Percentiles rank a stretch among this genome's conserved stretches.
Evolutionary conservation across 1,284 basidiomycete genomes (phyloP).

Genomic region (Cutaneotrichosporon cyanovorans): DNA sequence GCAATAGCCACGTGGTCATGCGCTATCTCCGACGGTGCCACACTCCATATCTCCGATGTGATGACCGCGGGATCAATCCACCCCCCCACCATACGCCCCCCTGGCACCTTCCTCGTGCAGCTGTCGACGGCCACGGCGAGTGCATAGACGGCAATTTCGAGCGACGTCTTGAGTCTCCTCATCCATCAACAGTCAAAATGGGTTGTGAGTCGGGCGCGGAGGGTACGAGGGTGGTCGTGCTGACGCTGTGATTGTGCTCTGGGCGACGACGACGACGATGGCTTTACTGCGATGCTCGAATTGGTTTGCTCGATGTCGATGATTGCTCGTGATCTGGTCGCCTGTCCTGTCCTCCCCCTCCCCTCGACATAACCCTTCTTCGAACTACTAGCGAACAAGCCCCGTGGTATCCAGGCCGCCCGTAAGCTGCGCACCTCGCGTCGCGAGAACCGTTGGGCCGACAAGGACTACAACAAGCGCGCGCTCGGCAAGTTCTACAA

Average conservation of each 20-base stretch:
- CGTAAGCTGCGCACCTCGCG: conserved; percentile 94
- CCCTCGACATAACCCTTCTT: conserved; percentile 1
- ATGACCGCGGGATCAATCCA: not conserved
- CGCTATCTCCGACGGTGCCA: no score
- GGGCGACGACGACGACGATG: no score
- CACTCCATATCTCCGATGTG: no score
- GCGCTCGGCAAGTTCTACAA: conserved; percentile 99
- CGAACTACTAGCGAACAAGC: conserved; percentile 68
- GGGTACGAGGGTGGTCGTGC: not conserved
- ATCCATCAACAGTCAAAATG: conserved; percentile 42
- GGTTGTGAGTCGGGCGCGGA: conserved; percentile 38
- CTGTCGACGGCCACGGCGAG: not conserved
- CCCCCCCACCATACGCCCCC: not conserved
- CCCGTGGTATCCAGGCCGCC: conserved; percentile 97
- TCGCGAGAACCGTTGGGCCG: conserved; percentile 98
- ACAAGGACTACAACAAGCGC: conserved; percentile 99
- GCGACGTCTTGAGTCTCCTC: conserved; percentile 3
- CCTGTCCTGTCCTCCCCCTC: no score
- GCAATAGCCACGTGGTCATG: no score
- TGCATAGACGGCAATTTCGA: no score
- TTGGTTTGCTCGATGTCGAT: no score
- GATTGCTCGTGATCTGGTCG: no score
- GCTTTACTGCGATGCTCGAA: no score
- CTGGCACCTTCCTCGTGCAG: not conserved
- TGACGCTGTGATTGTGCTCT: conserved; percentile 2